These are phyloP conservation scores for Pythium sukuiense DNA, from an alignment of 352 stramenopile genomes.

Conservation along the genomic window DNA sequence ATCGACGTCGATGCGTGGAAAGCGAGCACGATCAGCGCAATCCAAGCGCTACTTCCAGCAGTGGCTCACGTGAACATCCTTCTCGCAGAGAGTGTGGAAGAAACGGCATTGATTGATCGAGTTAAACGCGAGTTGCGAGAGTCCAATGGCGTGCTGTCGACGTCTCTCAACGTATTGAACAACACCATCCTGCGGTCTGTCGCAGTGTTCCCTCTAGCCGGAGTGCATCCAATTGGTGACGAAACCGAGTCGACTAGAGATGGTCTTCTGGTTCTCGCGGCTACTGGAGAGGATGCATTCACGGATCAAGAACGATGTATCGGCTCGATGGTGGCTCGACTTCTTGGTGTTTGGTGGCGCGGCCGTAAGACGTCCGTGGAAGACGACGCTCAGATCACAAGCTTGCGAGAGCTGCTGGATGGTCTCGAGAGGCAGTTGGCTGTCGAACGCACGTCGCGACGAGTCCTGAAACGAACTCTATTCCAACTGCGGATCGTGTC, in stretches of 20 bases:
- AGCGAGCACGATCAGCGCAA: not conserved
- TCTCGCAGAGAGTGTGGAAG: not conserved
- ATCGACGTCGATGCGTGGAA: not conserved
- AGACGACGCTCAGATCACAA: not conserved
- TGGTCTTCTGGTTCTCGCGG: not conserved
- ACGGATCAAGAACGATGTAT: not conserved
- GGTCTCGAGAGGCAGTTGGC: not conserved
- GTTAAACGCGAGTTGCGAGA: slow-evolving; percentile 2
- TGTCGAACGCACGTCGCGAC: not conserved
- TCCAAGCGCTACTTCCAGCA: not conserved
- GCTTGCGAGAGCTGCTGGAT: not conserved
- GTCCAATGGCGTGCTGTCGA: not conserved
- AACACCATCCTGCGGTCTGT: not conserved
- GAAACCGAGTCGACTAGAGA: not conserved
- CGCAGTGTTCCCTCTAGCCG: not conserved
- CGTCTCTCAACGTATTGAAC: slow-evolving; percentile 9
- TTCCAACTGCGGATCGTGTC: not conserved
- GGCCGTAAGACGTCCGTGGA: not conserved
- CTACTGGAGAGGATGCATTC: not conserved
- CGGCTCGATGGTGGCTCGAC: not conserved
- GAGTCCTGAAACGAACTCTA: not conserved
- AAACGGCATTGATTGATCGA: not conserved
- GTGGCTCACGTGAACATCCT: not conserved
- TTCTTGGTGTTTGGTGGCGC: not conserved
- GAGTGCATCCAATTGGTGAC: not conserved